phyloP scores from a whole-genome alignment of 371 early-diverging fungal species.

The Actinomortierella wolfii region DNA sequence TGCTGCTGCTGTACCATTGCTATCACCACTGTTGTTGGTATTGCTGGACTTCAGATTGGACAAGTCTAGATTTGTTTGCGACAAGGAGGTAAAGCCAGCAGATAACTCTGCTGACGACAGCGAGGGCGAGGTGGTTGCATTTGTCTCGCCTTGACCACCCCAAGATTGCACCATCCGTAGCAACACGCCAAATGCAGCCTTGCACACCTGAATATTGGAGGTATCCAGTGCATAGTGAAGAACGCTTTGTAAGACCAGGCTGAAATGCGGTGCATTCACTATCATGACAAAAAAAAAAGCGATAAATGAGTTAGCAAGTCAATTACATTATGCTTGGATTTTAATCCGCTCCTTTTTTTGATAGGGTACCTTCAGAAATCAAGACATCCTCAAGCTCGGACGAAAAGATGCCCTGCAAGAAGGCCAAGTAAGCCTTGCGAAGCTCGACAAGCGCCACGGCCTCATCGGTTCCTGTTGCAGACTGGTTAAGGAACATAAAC shows the following conservation, averaged over 20 bases:
- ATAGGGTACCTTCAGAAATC: slow-evolving; percentile 65
- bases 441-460: slow-evolving; percentile 75
- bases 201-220: slow-evolving; percentile 75
- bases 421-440: slow-evolving; percentile 81
- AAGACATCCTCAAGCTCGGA: slow-evolving; percentile 80
- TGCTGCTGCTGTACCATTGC: neutral
- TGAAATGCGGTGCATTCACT: slow-evolving; percentile 75
- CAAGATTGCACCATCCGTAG: slow-evolving; percentile 80
- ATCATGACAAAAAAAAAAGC: neutral
- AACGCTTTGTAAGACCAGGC: slow-evolving; percentile 77
- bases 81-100: neutral
- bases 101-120: slow-evolving; percentile 1
- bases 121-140: slow-evolving; percentile 10
- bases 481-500: slow-evolving; percentile 81
- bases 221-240: slow-evolving; percentile 79
- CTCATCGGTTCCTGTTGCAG: slow-evolving; percentile 91
- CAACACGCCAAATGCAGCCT: slow-evolving; percentile 83
- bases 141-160: slow-evolving; percentile 63
- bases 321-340: neutral
- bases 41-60: slow-evolving; percentile 7
- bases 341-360: neutral
- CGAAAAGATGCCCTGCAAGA: slow-evolving; percentile 83
- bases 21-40: slow-evolving; percentile 2
- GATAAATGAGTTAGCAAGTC: neutral
- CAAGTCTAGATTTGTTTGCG: neutral